Evolutionary conservation across 2,329 filamentous ascomycete species (phyloP).

Genomic region (Exophiala sp.): DNA sequence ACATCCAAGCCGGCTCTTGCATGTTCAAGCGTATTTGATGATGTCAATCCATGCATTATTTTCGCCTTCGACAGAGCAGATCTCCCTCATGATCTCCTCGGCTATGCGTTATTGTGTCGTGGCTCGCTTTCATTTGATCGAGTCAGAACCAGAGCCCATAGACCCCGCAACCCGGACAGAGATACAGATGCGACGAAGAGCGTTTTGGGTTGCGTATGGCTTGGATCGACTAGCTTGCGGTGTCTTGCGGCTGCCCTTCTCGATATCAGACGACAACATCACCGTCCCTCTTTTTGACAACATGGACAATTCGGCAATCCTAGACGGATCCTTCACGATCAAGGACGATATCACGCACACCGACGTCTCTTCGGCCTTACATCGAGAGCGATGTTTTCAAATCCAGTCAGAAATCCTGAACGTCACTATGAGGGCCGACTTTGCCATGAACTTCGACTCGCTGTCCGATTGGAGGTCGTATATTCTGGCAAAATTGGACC

Average conservation of each 20-base stretch:
- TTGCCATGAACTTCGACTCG: constrained; percentile 6
- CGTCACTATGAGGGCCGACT: constrained; percentile 7
- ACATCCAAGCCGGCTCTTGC: constrained; percentile 1
- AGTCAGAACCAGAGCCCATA: constrained; percentile 2
- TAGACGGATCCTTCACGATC: constrained; percentile 1
- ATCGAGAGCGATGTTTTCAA: constrained; percentile 7
- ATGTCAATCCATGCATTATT: constrained; percentile 7
- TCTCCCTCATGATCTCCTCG: constrained; percentile 7
- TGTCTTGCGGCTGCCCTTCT: constrained; percentile 32
- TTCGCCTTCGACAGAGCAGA: constrained; percentile 5
- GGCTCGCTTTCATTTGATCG: constrained; percentile 7
- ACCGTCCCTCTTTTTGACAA: constrained; percentile 7
- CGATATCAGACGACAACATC: constrained; percentile 8
- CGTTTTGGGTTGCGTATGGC: constrained; percentile 31
- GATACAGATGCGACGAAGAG: constrained; percentile 29
- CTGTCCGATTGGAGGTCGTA: constrained; percentile 8
- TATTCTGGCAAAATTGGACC: constrained; percentile 3
- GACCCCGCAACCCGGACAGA: constrained; percentile 1
- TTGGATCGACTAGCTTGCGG: constrained; percentile 34
- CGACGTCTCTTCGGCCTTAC: constrained; percentile 4
- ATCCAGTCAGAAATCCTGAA: constrained; percentile 8
- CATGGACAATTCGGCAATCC: constrained; percentile 1
- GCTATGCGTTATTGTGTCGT: constrained; percentile 7
- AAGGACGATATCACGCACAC: background rate
- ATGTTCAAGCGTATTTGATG: constrained; percentile 8